Base-by-base conservation (phyloP, 768 basidiomycete species). In the Candolleomyces aberdarensis region DNA sequence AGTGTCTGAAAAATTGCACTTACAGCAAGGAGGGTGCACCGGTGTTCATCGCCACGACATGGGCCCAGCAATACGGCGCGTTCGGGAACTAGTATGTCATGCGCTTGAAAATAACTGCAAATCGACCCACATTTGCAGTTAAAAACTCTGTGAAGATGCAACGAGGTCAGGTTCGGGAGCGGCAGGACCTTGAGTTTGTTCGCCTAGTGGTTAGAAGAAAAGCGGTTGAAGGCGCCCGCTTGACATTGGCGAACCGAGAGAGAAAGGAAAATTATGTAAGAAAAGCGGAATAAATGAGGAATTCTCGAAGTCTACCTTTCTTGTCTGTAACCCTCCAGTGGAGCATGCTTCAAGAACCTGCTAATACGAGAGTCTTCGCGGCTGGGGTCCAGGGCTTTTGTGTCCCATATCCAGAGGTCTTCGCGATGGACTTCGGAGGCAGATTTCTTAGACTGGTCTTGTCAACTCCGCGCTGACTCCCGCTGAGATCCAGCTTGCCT, bases 401-500 rank as follows among this genome's bases (percentile, higher is more conserved):
- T 40, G 53, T 22, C 29, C 60, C 36, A 48, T 54, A 61, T 56
- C 31, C 55, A 11, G 39, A 17, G 19, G 47, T 13, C 44, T 40
- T 47, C 51, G 15, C 20, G 36, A 46, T 46, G 44, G 46, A 51
- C 32, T 50, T 47, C n/a, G 40, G 52, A 19, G 43, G 58, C 31
- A 26, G 17, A 40, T 13, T 19, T 11, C 39, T 55, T 17, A 31
- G 15, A 15, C 32, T 32, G 31, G 39, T 22, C 15, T 31, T 17
- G 17, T 32, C 53, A 39, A n/a, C 26, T 26, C 26, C 26, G 26
- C 26, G 26, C 26, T 26, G 26, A 26, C 26, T 26, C 26, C 26
- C 26, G 26, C 26, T 31, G 59, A 50, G 62, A 47, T 43, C n/a
- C 60, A 60, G 57, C 62, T 62, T 62, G 74, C 77, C 78, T 77